Evolutionary conservation across 2,329 filamentous ascomycete species (phyloP).

Genomic region (Geosmithia flava): DNA sequence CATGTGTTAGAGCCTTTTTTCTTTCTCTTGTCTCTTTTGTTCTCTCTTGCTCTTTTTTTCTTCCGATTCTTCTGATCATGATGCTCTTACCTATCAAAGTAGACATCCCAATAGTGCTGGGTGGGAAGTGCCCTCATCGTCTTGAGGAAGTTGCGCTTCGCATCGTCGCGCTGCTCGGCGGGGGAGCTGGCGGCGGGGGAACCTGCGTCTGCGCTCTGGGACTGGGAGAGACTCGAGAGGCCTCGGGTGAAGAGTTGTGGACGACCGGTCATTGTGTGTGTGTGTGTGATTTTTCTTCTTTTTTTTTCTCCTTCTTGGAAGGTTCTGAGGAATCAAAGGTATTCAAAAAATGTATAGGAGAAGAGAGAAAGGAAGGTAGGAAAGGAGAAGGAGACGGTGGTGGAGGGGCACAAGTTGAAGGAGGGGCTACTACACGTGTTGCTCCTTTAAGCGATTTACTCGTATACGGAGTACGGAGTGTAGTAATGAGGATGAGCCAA

Average conservation of each 20-base stretch:
- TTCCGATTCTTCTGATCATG: too few relatives aligned
- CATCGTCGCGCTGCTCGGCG: conserved; percentile 61
- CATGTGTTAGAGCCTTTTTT: background rate
- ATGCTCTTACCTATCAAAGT: conserved; percentile 42
- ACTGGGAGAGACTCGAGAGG: conserved; percentile 49
- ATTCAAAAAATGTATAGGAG: too few relatives aligned
- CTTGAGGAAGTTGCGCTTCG: conserved; percentile 74
- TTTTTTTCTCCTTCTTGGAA: background rate
- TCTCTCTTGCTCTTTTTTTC: too few relatives aligned
- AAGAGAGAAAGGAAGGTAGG: background rate
- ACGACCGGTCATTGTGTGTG: conserved; percentile 37
- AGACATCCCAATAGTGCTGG: conserved; percentile 71
- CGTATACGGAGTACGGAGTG: background rate
- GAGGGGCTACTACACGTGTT: background rate
- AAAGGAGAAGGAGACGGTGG: background rate
- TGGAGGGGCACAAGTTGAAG: background rate
- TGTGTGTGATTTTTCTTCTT: background rate
- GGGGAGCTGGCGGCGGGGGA: conserved; percentile 11
- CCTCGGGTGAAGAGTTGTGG: conserved; percentile 49
- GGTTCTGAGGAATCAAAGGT: too few relatives aligned
- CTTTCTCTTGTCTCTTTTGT: too few relatives aligned
- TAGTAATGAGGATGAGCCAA: too few relatives aligned
- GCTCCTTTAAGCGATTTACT: background rate
- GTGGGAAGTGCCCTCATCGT: conserved; percentile 60
- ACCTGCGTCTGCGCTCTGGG: conserved; percentile 38